Evolutionary conservation across 1,284 basidiomycete species (phyloP).

Genomic region (Rhodotorula sp.): DNA sequence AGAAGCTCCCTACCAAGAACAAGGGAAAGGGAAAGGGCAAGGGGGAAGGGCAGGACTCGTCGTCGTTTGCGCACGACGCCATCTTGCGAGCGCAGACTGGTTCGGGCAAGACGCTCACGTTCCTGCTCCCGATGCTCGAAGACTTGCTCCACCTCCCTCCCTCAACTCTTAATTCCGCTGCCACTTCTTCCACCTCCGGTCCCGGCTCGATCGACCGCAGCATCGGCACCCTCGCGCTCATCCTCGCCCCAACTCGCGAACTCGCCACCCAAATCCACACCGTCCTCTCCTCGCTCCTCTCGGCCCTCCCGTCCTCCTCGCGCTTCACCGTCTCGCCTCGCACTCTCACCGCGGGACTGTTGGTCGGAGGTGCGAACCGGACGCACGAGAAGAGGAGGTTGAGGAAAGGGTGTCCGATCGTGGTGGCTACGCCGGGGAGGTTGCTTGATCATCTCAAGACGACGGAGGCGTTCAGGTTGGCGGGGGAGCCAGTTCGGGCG

Average conservation of each 20-base stretch:
- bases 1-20: slow-evolving; percentile 46
- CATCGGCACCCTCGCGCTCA: slow-evolving; percentile 87
- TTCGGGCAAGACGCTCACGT: slow-evolving; percentile 94
- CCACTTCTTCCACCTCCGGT: background rate
- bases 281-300: slow-evolving; percentile 62
- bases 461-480: slow-evolving; percentile 56
- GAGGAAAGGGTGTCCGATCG: slow-evolving; percentile 68
- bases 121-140: slow-evolving; percentile 91
- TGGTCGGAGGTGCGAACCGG: slow-evolving; percentile 73
- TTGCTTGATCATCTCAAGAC: slow-evolving; percentile 73
- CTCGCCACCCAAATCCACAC: slow-evolving; percentile 88
- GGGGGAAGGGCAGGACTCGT: slow-evolving; percentile 34
- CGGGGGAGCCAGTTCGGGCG: slow-evolving; percentile 38
- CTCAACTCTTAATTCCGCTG: slow-evolving; percentile 58
- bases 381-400: slow-evolving; percentile 72
- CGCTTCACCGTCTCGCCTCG: slow-evolving; percentile 41
- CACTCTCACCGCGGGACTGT: slow-evolving; percentile 76
- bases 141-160: slow-evolving; percentile 85
- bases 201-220: slow-evolving; percentile 45
- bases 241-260: slow-evolving; percentile 92
- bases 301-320: slow-evolving; percentile 51
- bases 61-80: slow-evolving; percentile 59
- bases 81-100: slow-evolving; percentile 98
- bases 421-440: slow-evolving; percentile 68
- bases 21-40: slow-evolving; percentile 5